phyloP scores from a whole-genome alignment of 2,329 filamentous ascomycete genomes.

The Penicillium sp. region DNA sequence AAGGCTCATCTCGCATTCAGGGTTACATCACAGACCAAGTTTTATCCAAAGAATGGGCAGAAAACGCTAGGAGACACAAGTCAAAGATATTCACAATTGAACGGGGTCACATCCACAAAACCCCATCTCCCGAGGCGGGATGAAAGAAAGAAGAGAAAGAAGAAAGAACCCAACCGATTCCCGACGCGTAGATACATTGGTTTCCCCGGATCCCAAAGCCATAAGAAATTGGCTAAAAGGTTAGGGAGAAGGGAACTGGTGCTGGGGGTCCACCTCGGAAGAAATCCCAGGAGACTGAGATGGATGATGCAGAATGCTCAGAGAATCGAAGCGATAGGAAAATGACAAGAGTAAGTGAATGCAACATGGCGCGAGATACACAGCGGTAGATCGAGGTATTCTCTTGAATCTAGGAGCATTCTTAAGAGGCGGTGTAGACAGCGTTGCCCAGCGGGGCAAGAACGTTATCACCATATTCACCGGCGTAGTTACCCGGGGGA shows the following conservation, averaged over 20 bases:
- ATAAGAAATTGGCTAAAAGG: not conserved
- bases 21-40: slow-evolving; percentile 21
- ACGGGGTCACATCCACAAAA: slow-evolving; percentile 16
- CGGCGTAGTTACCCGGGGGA: slow-evolving; percentile 63
- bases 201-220: not conserved
- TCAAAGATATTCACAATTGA: slow-evolving; percentile 27
- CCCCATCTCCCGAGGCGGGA: slow-evolving; percentile 7
- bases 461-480: slow-evolving; percentile 56
- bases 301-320: slow-evolving; percentile 16
- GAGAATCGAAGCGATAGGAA: slow-evolving; percentile 12
- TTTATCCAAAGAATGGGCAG: slow-evolving; percentile 22
- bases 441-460: slow-evolving; percentile 30
- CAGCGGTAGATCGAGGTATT: not conserved
- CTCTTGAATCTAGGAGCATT: not conserved
- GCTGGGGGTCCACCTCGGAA: slow-evolving; percentile 7
- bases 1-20: slow-evolving; percentile 14
- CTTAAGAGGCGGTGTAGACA: slow-evolving; percentile 35
- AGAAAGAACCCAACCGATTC: slow-evolving; percentile 3
- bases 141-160: not conserved
- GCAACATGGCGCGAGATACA: slow-evolving; percentile 1
- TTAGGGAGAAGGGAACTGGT: slow-evolving; percentile 2
- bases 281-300: slow-evolving; percentile 5
- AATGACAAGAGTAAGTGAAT: slow-evolving; percentile 12
- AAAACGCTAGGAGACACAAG: slow-evolving; percentile 20
- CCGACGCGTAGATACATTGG: slow-evolving; percentile 16